Evolutionary conservation across 23 red algal genomes (phyloP).

Genomic region (Gracilaria domingensis): DNA sequence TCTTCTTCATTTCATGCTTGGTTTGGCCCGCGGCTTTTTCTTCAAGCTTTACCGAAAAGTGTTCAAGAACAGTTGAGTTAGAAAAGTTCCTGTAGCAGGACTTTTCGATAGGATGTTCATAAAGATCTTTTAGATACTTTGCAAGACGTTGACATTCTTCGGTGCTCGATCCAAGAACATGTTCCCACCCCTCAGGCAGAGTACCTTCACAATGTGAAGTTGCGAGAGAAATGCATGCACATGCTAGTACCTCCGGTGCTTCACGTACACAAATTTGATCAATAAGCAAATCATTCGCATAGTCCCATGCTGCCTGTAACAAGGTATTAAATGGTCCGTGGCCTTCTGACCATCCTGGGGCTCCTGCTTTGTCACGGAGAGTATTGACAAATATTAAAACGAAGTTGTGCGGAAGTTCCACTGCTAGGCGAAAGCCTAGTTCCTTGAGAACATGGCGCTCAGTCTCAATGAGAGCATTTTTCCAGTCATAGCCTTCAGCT

Average conservation of each 20-base stretch:
- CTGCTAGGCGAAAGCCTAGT: slow-evolving; percentile 64
- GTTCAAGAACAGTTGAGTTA: not conserved
- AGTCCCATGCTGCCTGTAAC: slow-evolving; percentile 54
- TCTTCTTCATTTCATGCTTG: not conserved
- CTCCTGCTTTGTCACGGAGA: slow-evolving; percentile 67
- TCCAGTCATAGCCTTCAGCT: slow-evolving; percentile 77
- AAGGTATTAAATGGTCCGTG: slow-evolving; percentile 25
- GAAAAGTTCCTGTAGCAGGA: slow-evolving; percentile 20
- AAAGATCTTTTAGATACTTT: not conserved
- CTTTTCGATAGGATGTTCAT: not conserved
- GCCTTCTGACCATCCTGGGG: slow-evolving; percentile 36
- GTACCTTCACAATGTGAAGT: slow-evolving; percentile 4
- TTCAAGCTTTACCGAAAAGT: not conserved
- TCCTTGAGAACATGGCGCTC: slow-evolving; percentile 75
- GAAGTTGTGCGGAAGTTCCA: slow-evolving; percentile 79
- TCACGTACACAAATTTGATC: slow-evolving; percentile 39
- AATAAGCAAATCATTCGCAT: slow-evolving; percentile 56
- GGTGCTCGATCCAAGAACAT: slow-evolving; percentile 25
- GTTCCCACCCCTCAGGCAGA: slow-evolving; percentile 47
- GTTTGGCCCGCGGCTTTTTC: not conserved
- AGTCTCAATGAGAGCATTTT: slow-evolving; percentile 59
- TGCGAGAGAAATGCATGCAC: slow-evolving; percentile 62
- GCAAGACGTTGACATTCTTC: slow-evolving; percentile 42
- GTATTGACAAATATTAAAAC: slow-evolving; percentile 75
- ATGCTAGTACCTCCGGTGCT: slow-evolving; percentile 48